phyloP scores from a whole-genome alignment of 129 eudicot species.

The Centaurea solstitialis region DNA sequence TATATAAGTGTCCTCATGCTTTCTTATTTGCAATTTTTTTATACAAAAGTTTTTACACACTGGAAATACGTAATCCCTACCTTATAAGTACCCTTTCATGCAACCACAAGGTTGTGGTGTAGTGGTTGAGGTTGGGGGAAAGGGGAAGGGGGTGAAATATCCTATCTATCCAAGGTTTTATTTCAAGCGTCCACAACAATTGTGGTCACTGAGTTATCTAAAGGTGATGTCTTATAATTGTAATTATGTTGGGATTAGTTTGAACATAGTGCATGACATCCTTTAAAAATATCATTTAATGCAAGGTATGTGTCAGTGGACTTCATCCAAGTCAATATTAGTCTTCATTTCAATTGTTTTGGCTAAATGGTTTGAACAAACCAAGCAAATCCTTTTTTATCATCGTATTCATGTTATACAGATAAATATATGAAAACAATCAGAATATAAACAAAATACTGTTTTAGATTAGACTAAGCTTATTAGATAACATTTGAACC shows the following conservation, averaged over 20 bases:
- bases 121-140: too few species aligned
- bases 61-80: not conserved
- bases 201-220: too few species aligned
- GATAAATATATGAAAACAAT: not conserved
- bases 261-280: too few species aligned
- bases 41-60: not conserved
- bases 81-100: not conserved
- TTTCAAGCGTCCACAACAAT: too few species aligned
- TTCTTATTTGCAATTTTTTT: not conserved
- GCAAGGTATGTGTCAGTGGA: not conserved
- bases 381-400: not conserved
- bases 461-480: not conserved
- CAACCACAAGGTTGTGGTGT: too few species aligned
- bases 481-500: not conserved
- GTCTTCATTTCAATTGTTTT: not conserved
- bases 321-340: not conserved
- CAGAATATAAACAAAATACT: not conserved
- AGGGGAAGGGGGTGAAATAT: too few species aligned
- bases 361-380: not conserved
- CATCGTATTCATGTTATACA: not conserved
- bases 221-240: too few species aligned
- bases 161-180: too few species aligned
- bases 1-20: not conserved
- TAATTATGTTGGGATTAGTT: too few species aligned
- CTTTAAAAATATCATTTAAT: too few species aligned